Conservation (phyloP, 2,329 filamentous ascomycete genomes). For the Albophoma yamanashiensis region DNA sequence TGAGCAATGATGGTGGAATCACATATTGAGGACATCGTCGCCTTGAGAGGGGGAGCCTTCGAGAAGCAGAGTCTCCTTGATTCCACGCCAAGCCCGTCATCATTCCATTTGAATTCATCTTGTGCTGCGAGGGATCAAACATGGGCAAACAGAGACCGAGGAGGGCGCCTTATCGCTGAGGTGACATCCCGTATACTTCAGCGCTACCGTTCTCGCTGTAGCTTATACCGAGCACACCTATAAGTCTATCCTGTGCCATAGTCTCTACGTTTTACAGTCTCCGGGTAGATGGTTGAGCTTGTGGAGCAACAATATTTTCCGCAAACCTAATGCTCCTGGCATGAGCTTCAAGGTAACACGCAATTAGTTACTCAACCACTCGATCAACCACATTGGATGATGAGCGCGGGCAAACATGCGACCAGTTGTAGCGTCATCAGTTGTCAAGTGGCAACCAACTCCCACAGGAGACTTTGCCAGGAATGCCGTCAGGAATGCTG, state of each 20-base stretch:
- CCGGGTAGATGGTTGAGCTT: neutral
- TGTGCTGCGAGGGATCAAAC: neutral
- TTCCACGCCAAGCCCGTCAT: neutral
- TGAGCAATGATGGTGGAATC: neutral
- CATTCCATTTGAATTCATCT: neutral
- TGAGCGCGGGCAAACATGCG: neutral
- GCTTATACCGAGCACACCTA: neutral
- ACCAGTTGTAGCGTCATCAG: neutral
- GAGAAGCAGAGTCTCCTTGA: neutral
- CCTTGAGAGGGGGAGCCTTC: neutral
- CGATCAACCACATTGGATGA: too few species aligned
- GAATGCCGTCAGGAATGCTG: neutral
- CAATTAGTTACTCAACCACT: too few species aligned
- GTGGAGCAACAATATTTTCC: too few species aligned
- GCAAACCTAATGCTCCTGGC: neutral
- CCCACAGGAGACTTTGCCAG: neutral
- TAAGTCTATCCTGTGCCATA: too few species aligned
- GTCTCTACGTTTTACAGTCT: neutral
- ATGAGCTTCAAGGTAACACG: neutral
- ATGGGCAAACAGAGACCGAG: neutral
- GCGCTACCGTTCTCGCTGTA: neutral
- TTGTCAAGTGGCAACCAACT: neutral
- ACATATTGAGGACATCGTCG: neutral
- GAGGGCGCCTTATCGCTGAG: neutral
- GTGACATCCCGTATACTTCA: neutral